phyloP scores from a whole-genome alignment of 768 basidiomycete species.

The Xerocomus brunneocitrinus region DNA sequence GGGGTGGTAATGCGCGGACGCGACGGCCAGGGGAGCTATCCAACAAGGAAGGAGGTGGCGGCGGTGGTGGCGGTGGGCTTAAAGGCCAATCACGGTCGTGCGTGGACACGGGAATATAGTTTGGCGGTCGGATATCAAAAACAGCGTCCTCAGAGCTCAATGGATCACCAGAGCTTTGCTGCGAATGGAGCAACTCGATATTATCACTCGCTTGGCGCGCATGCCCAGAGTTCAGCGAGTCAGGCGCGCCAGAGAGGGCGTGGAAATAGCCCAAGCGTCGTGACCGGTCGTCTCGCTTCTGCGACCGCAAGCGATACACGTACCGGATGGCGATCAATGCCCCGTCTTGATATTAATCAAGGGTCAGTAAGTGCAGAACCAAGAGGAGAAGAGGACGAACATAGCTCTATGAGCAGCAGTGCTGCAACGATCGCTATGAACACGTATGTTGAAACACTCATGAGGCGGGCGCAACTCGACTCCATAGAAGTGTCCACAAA shows the following conservation, averaged over 20 bases:
- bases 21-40: conserved; percentile 14
- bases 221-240: conserved; percentile 8
- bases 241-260: conserved; percentile 17
- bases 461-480: conserved; percentile 41
- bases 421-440: conserved; percentile 42
- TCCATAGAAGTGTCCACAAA: conserved; percentile 39
- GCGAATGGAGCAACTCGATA: conserved; percentile 25
- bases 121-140: conserved; percentile 20
- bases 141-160: conserved; percentile 14
- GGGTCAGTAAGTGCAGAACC: neutral
- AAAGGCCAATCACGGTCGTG: conserved; percentile 15
- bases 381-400: conserved; percentile 35
- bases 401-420: conserved; percentile 51
- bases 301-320: conserved; percentile 45
- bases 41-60: conserved; percentile 6
- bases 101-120: conserved; percentile 14
- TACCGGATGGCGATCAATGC: conserved; percentile 51
- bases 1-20: conserved; percentile 30
- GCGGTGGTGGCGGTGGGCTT: conserved; percentile 7
- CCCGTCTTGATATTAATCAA: conserved; percentile 40
- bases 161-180: conserved; percentile 7
- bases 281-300: conserved; percentile 42
- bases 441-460: conserved; percentile 40
- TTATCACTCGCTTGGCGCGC: conserved; percentile 25
- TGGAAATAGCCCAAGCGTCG: conserved; percentile 32